Evolutionary conservation across 495 filamentous ascomycete species (phyloP).

Genomic region (Annulohypoxylon bovei): DNA sequence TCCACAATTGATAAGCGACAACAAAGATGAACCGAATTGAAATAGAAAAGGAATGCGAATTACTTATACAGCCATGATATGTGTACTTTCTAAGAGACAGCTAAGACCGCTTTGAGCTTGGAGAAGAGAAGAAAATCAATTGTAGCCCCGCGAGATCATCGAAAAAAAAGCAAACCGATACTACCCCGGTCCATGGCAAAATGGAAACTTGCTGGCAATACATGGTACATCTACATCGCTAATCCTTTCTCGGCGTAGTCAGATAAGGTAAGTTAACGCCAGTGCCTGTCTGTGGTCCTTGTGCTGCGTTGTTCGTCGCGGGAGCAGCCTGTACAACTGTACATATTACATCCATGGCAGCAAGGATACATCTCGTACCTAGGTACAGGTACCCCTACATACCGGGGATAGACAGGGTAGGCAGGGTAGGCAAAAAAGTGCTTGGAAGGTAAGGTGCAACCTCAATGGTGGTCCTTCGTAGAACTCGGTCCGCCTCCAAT

Average conservation of each 20-base stretch:
- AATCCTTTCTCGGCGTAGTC: constrained; percentile 20
- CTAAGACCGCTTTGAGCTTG: neutral
- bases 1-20: constrained; percentile 21
- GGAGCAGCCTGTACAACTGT: constrained; percentile 5
- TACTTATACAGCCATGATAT: neutral
- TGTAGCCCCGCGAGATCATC: constrained; percentile 38
- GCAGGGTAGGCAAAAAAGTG: too few relatives aligned
- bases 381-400: neutral
- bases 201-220: constrained; percentile 25
- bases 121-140: constrained; percentile 1
- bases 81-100: neutral
- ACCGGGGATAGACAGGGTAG: neutral
- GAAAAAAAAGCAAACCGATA: constrained; percentile 18
- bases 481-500: constrained; percentile 48
- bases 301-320: constrained; percentile 43
- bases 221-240: constrained; percentile 12
- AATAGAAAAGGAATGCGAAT: constrained; percentile 32
- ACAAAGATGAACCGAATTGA: constrained; percentile 28
- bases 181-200: constrained; percentile 32
- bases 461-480: constrained; percentile 28
- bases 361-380: neutral
- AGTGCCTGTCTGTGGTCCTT: constrained; percentile 18
- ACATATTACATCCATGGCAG: neutral
- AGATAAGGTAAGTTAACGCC: constrained; percentile 17
- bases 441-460: constrained; percentile 29